Base-by-base conservation (phyloP, 164 flowering plant genomes). In the Dillenia suffruticosa region DNA sequence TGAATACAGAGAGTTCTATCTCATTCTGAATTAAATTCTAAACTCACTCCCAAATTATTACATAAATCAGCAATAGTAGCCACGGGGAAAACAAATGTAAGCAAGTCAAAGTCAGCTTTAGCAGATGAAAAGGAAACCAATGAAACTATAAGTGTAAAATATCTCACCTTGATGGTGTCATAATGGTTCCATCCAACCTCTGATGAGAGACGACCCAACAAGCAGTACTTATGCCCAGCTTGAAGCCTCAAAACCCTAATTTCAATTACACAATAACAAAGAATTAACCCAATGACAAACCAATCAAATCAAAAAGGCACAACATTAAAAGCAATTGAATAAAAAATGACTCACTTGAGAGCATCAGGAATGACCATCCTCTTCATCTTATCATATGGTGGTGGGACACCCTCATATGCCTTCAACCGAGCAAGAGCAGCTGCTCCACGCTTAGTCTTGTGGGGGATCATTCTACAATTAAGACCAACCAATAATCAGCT, bases 341-440 rank as follows among this genome's bases (percentile, higher is more conserved):
- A 32, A 47, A 53, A 24, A 15, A 26, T 10, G 46, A 66, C 89
- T 69, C 24, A 91, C 97, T 91, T 88, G 70, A 91, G 87, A 45
- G 97, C 97, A 73, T 91, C 96, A 49, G 97, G 97, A 51, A 91
- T 77, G 17, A 89, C 97, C 91, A 88, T 84, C 73, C 87, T 79
- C 91, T 88, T 91, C 47, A 66, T 73, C 78, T 84, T 91, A 49
- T 91, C 91, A 57, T 86, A 90, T 0, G 97, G 97, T 1, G 97
- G 77, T 17, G 97, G 96, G 13, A 91, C 57, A 1, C 97, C 97
- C 68, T 87, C 96, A 43, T 78, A 91, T 0, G 75, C 92, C 87
- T 88, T 91, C 80, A 91, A 72, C 5, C 97, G 75, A 0, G 84
- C 93, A 54, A 91, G 88, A 0, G 97, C 93, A 1, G 89, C 96